Evolutionary conservation across 108 stramenopile genomes (phyloP), one percentile per base, ranked within the genome.

Genomic region (Tribonema minus): DNA sequence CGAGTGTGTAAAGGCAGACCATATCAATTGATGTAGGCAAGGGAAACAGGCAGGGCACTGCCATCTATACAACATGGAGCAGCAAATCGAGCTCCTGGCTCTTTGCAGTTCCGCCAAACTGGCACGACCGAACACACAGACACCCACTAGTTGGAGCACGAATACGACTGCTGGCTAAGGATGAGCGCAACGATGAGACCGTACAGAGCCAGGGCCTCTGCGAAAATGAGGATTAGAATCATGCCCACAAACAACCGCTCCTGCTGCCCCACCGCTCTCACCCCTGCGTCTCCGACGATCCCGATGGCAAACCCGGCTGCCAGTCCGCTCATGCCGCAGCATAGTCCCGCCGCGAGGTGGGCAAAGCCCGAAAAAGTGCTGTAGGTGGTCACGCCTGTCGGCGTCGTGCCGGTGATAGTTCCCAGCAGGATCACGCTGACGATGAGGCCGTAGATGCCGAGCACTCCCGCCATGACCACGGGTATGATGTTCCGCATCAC

Each of bases 401-500:
- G 63, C 61, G 75, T 33, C 59, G 76, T 58, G 28, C 78, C 65
- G 82, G 58, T 3, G n/a, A 33, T 76, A 34, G 73, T 88, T 88
- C 73, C 91, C 86, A 62, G 92, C 60, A 98, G 90, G 76, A 98
- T 96, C 15, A 96, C 97, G 54, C 94, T 93, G 30, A 98, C 96
- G 78, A 98, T 98, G 64, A 98, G 91, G 68, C 97, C 97, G 88
- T 98, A 98, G 78, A 98, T 98, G 78, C 97, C 95, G 79, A 98
- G 87, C 62, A 98, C 95, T 86, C 97, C 97, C 78, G 97, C 97
- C 96, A 98, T 96, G 86, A 98, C 93, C 36, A 98, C 94, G 61
- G 97, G 97, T 87, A 98, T 95, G 69, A 98, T 95, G 90, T 98
- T 98, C 67, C 92, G 85, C 95, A 98, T 98, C 25, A 98, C 97